Percentiles rank a stretch among this genome's conserved stretches.
phyloP scores from a whole-genome alignment of 768 basidiomycete genomes.

The Boletus edulis region DNA sequence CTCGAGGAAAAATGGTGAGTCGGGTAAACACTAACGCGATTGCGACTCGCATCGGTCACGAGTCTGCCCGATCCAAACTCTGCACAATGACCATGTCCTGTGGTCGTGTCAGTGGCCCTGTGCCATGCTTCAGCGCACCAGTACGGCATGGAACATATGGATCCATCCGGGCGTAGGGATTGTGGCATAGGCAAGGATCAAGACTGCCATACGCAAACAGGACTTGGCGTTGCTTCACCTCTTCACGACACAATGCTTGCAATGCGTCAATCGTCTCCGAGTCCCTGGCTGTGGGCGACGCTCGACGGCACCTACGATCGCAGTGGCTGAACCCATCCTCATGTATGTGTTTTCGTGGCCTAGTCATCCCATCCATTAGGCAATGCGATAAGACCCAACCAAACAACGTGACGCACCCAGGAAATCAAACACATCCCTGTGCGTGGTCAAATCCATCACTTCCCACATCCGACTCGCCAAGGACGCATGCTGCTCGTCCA shows the following conservation, averaged over 20 bases:
- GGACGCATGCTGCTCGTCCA: slow-evolving; percentile 68
- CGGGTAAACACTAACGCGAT: no score
- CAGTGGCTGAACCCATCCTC: slow-evolving; percentile 63
- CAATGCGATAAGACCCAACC: background rate
- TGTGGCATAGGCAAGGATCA: no score
- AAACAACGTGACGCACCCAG: slow-evolving; percentile 62
- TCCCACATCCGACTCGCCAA: slow-evolving; percentile 65
- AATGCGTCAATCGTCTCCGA: slow-evolving; percentile 47
- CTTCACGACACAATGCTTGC: slow-evolving; percentile 58
- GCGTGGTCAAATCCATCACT: slow-evolving; percentile 83
- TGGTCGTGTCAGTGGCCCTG: no score
- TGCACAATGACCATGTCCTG: no score
- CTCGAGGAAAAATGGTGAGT: no score
- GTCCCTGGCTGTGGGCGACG: slow-evolving; percentile 52
- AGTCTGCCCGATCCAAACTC: no score
- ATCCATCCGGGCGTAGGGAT: no score
- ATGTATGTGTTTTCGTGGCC: slow-evolving; percentile 85
- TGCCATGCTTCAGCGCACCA: no score
- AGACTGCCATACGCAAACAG: no score
- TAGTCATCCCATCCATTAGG: slow-evolving; percentile 24
- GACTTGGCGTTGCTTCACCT: slow-evolving; percentile 41
- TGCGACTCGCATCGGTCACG: no score
- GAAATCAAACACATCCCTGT: slow-evolving; percentile 60
- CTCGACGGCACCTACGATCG: slow-evolving; percentile 45
- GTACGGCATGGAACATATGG: no score